Percentiles rank a stretch among this genome's conserved stretches.
Conservation (phyloP, 148 eudicot species). For the Vaccinium corymbosum region DNA sequence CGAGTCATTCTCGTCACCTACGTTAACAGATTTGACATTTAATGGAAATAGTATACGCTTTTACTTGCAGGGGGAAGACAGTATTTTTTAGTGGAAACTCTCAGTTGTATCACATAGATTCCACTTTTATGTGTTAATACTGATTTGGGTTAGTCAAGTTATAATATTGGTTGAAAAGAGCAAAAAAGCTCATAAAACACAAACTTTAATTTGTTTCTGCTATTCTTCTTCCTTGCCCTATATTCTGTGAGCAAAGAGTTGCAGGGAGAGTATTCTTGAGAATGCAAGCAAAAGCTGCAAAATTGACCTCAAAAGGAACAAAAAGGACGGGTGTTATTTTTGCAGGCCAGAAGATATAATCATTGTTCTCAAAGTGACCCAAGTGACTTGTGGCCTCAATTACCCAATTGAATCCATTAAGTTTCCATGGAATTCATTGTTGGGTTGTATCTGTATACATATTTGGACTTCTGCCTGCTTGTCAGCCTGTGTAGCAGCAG, state of each 20-base stretch:
- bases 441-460: background rate
- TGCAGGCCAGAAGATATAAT: background rate
- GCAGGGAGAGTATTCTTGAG: background rate
- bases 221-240: background rate
- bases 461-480: background rate
- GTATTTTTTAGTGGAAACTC: too few species aligned
- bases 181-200: background rate
- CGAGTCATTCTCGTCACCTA: too few species aligned
- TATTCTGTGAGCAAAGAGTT: background rate
- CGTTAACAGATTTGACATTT: too few species aligned
- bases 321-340: background rate
- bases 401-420: background rate
- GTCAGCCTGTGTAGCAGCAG: background rate
- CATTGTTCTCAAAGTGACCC: conserved; percentile 3
- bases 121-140: background rate
- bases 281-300: background rate
- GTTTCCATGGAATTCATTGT: background rate
- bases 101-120: background rate
- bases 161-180: too few species aligned
- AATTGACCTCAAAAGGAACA: background rate
- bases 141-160: background rate
- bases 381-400: background rate
- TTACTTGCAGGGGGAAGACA: too few species aligned
- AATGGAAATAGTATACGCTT: too few species aligned
- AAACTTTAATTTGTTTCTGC: background rate